A percentile compares a stretch with the other conserved stretches of the same genome.
Evolutionary conservation across 73 alveolate genomes (phyloP).

Genomic region (Paraurostyla sp.): DNA sequence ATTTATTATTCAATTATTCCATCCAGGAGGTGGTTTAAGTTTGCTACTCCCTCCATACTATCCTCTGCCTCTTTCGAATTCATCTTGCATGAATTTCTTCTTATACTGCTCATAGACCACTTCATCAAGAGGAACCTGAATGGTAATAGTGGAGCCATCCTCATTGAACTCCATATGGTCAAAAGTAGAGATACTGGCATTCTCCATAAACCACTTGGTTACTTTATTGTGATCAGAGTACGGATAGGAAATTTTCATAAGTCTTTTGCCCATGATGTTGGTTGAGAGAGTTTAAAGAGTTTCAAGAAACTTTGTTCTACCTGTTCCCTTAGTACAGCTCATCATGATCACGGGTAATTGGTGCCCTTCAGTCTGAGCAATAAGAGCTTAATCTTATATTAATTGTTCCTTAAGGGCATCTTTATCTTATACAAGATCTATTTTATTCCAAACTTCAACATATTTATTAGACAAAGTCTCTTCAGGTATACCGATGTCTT

Average conservation of each 20-base stretch:
- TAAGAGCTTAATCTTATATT: not conserved
- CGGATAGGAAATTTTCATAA: slow-evolving; percentile 9
- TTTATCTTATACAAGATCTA: slow-evolving; percentile 72
- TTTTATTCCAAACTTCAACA: slow-evolving; percentile 94
- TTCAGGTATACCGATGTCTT: slow-evolving; percentile 80
- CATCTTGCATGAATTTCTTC: slow-evolving; percentile 50
- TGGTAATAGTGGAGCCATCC: slow-evolving; percentile 34
- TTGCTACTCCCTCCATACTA: slow-evolving; percentile 35
- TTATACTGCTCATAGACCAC: slow-evolving; percentile 44
- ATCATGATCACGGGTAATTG: slow-evolving; percentile 44
- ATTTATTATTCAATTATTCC: slow-evolving; percentile 4
- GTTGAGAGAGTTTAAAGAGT: not conserved
- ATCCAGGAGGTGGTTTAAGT: slow-evolving; percentile 45
- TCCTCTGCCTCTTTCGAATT: slow-evolving; percentile 5
- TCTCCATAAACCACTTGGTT: slow-evolving; percentile 49
- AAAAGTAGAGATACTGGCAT: slow-evolving; percentile 38
- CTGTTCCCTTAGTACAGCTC: slow-evolving; percentile 42
- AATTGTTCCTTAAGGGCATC: not conserved
- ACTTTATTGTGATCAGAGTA: slow-evolving; percentile 49
- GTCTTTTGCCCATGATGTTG: slow-evolving; percentile 40
- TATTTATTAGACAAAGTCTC: slow-evolving; percentile 69
- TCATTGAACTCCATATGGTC: slow-evolving; percentile 54
- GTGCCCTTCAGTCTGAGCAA: not conserved
- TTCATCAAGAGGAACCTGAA: slow-evolving; percentile 63
- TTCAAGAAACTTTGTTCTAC: slow-evolving; percentile 2